Evolutionary conservation across 371 early-diverging fungal species (phyloP).

Genomic region (Syncephalastrum contaminatum): DNA sequence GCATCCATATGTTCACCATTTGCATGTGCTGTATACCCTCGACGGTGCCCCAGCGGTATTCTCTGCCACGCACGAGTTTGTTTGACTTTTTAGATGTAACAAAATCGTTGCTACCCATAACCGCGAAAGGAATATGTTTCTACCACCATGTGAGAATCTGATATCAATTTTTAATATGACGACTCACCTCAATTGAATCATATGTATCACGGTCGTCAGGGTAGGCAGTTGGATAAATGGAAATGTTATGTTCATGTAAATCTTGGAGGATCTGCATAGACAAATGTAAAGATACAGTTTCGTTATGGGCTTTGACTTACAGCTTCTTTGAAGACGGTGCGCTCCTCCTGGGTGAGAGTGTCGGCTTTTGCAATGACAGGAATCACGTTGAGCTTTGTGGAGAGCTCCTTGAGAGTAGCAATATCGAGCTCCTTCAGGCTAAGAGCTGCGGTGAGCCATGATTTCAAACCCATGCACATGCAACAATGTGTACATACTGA

Average conservation of each 20-base stretch:
- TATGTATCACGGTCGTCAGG: conserved; percentile 63
- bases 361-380: conserved; percentile 82
- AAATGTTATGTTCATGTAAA: conserved; percentile 70
- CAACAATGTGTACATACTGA: conserved; percentile 45
- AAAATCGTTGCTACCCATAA: conserved; percentile 85
- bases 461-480: not conserved
- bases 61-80: conserved; percentile 75
- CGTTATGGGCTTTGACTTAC: conserved; percentile 26
- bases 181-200: conserved; percentile 64
- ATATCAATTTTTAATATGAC: not conserved
- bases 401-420: conserved; percentile 79
- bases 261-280: conserved; percentile 61
- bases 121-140: conserved; percentile 86
- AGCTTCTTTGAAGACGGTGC: conserved; percentile 65
- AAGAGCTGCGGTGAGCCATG: not conserved
- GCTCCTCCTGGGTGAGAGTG: conserved; percentile 67
- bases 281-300: not conserved
- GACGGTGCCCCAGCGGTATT: conserved; percentile 98
- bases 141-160: not conserved
- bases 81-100: conserved; percentile 63
- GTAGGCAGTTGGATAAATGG: conserved; percentile 64
- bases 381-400: conserved; percentile 84
- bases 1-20: not conserved
- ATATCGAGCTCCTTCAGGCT: conserved; percentile 90
- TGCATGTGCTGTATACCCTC: conserved; percentile 59